Conservation (phyloP, 192 early-diverging fungal genomes). For the Gorgonomyces haynaldii region DNA sequence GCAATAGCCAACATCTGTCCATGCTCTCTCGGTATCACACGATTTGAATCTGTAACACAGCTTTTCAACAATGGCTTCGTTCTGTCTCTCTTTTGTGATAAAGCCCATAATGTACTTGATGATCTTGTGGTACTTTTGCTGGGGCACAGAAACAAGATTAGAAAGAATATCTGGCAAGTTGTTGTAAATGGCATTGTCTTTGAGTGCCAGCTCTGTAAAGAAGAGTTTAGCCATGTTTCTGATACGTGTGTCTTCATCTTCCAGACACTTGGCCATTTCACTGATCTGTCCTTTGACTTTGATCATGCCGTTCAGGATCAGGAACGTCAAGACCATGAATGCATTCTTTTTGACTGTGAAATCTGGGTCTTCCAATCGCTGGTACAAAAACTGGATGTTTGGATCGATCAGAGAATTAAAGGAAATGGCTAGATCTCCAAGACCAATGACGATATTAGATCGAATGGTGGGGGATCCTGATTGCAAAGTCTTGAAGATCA, state of each 20-base stretch:
- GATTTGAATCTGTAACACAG: conserved; percentile 88
- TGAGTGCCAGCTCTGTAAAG: conserved; percentile 88
- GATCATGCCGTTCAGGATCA: conserved; percentile 98
- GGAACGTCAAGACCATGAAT: conserved; percentile 95
- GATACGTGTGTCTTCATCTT: conserved; percentile 69
- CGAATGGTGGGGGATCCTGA: conserved; percentile 75
- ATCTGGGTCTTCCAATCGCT: conserved; percentile 71
- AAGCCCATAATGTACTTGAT: conserved; percentile 96
- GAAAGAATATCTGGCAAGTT: conserved; percentile 97
- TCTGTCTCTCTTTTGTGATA: conserved; percentile 87
- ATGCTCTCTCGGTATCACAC: conserved; percentile 62
- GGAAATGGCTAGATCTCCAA: conserved; percentile 97
- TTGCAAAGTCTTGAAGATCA: conserved; percentile 83
- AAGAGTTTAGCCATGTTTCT: conserved; percentile 88
- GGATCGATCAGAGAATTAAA: conserved; percentile 96
- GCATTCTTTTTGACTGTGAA: conserved; percentile 84
- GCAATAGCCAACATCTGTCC: conserved; percentile 90
- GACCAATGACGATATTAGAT: conserved; percentile 87
- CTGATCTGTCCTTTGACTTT: conserved; percentile 98
- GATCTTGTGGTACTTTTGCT: conserved; percentile 74
- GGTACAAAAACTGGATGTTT: conserved; percentile 91
- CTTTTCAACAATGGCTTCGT: conserved; percentile 92
- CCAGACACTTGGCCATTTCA: conserved; percentile 97
- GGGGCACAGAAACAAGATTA: conserved; percentile 68
- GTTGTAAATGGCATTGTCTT: conserved; percentile 99